Evolutionary conservation across 306 rosid species (phyloP), one percentile per base, ranked within the genome.

Genomic region (Castanea mollissima): DNA sequence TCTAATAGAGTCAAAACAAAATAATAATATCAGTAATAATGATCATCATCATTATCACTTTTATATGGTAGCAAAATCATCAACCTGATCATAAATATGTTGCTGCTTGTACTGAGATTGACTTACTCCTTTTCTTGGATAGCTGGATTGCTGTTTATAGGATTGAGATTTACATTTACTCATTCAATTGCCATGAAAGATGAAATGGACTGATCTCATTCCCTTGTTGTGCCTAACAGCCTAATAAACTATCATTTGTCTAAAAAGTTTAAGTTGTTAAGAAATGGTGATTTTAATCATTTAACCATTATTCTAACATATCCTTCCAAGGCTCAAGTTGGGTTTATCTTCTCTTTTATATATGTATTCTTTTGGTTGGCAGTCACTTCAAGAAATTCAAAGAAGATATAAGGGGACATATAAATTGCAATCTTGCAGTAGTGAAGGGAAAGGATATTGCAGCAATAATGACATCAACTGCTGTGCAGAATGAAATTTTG

Each of bases 381-480:
- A 78, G 83, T 68, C 60, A 78, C 41, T 59, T 74, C 6, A 69
- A 57, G 86, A 74, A 78, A 35, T 20, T 13, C 12, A 73, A 20
- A 31, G 14, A 46, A 6, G 34, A 15, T 70, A 76, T 83, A 51
- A 11, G 21, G 60, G 69, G 38, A 34, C 82, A 52, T 67, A 75
- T 78, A 38, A 32, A 29, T 38, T 68, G 86, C 76, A 73, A 25
- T 21, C 74, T 83, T 74, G 80, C 29, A 34, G 18, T 78, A 49
- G 11, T 49, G 23, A 83, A 78, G 41, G 80, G 75, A 38, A 78
- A 74, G 19, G 69, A 78, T 11, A 5, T 4, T 3, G 73, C 82
- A 14, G 60, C 57, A 73, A 5, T 78, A 34, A 31, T 73, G 79
- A 9, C 69, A 21, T 58, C 52, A 32, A 74, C 58, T 5, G 32